phyloP scores from a whole-genome alignment of 73 alveolate species.

The Diophrys sp. region DNA sequence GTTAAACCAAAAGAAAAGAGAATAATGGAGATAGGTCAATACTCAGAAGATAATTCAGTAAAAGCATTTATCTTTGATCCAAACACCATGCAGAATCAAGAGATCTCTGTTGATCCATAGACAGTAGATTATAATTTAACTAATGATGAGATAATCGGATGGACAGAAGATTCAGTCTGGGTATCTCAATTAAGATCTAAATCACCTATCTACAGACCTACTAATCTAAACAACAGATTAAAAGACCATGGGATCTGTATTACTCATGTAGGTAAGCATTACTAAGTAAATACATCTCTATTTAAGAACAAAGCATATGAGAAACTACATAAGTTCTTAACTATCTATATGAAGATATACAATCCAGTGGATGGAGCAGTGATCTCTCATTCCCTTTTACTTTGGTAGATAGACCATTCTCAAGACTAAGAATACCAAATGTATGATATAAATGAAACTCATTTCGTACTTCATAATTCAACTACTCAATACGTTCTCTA shows the following conservation, averaged over 20 bases:
- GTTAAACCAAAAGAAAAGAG: background rate
- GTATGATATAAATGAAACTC: background rate
- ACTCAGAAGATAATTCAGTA: too few species aligned
- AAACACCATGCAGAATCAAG: too few species aligned
- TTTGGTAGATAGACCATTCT: background rate
- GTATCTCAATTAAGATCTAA: background rate
- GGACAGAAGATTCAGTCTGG: background rate
- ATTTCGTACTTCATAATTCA: background rate
- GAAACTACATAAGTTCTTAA: background rate
- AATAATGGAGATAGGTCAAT: background rate
- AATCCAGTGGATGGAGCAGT: background rate
- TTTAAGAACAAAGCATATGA: background rate
- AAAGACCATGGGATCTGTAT: background rate
- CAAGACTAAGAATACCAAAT: background rate
- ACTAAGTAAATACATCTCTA: background rate
- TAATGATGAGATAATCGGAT: background rate
- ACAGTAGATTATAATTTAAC: background rate
- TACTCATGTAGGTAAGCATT: background rate
- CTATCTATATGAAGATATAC: background rate
- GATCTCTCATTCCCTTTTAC: background rate
- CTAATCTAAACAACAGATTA: too few species aligned
- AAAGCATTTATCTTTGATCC: too few species aligned
- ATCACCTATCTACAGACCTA: background rate
- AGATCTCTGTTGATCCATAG: background rate
- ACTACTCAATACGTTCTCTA: background rate